phyloP scores from a whole-genome alignment of 495 filamentous ascomycete species.

The Massariosphaeria phaeospora region DNA sequence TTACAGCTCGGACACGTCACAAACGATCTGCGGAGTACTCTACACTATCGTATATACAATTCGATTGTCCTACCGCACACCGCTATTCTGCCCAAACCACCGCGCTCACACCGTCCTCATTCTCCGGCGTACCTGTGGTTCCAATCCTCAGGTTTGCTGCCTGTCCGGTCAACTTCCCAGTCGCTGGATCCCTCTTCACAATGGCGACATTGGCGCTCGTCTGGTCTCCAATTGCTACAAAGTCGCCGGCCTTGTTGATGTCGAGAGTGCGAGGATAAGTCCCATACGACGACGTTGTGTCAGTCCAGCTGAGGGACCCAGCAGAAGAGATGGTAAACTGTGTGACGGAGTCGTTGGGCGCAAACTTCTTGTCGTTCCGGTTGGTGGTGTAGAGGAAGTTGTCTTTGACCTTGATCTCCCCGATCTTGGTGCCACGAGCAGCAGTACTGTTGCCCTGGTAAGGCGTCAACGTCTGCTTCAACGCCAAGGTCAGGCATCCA shows the following conservation, averaged over 20 bases:
- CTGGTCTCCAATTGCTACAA: constrained; percentile 61
- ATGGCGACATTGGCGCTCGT: constrained; percentile 54
- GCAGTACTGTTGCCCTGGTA: constrained; percentile 26
- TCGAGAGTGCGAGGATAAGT: constrained; percentile 57
- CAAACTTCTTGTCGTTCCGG: constrained; percentile 21
- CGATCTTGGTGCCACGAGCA: constrained; percentile 3
- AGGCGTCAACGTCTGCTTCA: constrained; percentile 16
- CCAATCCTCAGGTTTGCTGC: constrained; percentile 39
- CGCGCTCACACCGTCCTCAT: constrained; percentile 52
- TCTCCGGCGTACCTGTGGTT: constrained; percentile 35
- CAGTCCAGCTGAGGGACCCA: constrained; percentile 4
- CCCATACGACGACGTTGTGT: constrained; percentile 6
- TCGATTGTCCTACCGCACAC: too few species aligned
- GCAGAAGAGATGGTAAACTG: constrained; percentile 30
- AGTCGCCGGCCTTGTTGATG: constrained; percentile 57
- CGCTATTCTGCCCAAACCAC: constrained; percentile 56
- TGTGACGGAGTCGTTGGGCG: constrained; percentile 11
- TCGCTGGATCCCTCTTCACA: constrained; percentile 52
- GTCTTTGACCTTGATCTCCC: constrained; percentile 33
- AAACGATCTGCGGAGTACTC: too few species aligned
- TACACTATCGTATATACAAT: too few species aligned
- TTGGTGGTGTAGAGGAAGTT: constrained; percentile 27
- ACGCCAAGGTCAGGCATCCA: constrained; percentile 20
- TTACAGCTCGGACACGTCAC: too few species aligned
- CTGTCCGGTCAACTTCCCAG: constrained; percentile 52